Evolutionary conservation across 2,329 filamentous ascomycete genomes (phyloP), one percentile per base, ranked within the genome.

Genomic region (Cordyceps fumosorosea): DNA sequence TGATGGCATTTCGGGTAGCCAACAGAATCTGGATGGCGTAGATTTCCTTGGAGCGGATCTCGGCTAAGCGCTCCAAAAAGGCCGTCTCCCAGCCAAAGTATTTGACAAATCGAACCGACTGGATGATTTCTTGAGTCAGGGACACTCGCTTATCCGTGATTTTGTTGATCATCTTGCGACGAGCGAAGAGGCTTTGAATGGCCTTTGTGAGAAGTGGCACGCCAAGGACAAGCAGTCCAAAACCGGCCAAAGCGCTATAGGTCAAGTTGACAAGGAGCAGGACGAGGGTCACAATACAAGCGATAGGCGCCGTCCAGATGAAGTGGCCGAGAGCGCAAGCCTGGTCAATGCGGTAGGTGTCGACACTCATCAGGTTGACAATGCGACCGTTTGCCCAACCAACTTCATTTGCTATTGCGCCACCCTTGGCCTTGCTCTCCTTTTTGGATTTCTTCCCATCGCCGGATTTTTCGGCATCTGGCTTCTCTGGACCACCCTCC

Each of bases 301-400:
- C 81, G 45, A 97, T 78, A 0, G 93, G 93, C 0, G 91, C 85
- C 1, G 90, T 91, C 95, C 95, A 99, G 24, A 90, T 80, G 77
- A 97, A 84, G 73, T 99, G 95, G 75, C 97, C 93, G 74, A 97
- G 83, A 48, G 90, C 91, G 45, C 85, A 91, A 1, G 92, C 92
- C 71, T 92, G 89, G 69, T 98, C 93, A 64, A 99, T 81, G 67
- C 93, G 91, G 74, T 96, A 96, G 0, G 93, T 96, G 72, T 98
- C 93, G 51, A 95, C 91, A 64, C 91, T 93, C 93, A 98, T 97
- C 67, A 98, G 72, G 67, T 96, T 96, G 71, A 95, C 86, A 58
- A 98, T 91, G 65, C 91, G 86, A 24, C 95, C 95, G 69, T 97
- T 98, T 62, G 88, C 88, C 93, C 93, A 98, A 26, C 93, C 95